A percentile compares a stretch with the other conserved stretches of the same genome.
phyloP scores from a whole-genome alignment of 257 asterid genomes.

The Penstemon newberryi region DNA sequence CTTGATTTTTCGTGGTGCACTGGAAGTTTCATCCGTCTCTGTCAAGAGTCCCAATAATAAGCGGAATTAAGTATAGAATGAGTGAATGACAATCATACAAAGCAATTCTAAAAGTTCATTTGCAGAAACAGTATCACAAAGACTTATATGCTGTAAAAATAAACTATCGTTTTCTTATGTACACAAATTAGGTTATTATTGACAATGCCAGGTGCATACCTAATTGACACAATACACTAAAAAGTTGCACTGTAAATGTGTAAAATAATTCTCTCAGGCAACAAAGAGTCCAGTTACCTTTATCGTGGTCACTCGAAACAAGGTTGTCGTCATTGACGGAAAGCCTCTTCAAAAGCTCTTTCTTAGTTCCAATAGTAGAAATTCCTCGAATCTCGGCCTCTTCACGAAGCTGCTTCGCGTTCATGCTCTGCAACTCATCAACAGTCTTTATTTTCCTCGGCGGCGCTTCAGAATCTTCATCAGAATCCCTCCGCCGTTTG shows the following conservation, averaged over 20 bases:
- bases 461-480: conserved; percentile 36
- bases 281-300: conserved; percentile 37
- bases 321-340: conserved; percentile 32
- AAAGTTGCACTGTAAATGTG: not conserved
- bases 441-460: conserved; percentile 45
- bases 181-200: no score
- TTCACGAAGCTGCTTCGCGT: conserved; percentile 69
- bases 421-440: conserved; percentile 56
- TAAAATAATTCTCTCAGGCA: not conserved
- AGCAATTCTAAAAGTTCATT: not conserved
- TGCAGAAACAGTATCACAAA: not conserved
- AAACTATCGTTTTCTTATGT: not conserved
- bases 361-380: conserved; percentile 61
- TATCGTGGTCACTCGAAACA: conserved; percentile 23
- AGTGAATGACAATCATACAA: not conserved
- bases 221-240: conserved; percentile 6
- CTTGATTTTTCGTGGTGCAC: conserved; percentile 35
- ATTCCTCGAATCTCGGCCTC: conserved; percentile 58
- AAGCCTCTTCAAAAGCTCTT: conserved; percentile 71
- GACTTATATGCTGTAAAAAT: not conserved
- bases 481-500: conserved; percentile 57
- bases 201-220: not conserved
- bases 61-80: not conserved
- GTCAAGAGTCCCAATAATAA: no score
- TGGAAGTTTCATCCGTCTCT: not conserved